phyloP scores from a whole-genome alignment of 495 filamentous ascomycete genomes.

The Penicillium chermesinum region DNA sequence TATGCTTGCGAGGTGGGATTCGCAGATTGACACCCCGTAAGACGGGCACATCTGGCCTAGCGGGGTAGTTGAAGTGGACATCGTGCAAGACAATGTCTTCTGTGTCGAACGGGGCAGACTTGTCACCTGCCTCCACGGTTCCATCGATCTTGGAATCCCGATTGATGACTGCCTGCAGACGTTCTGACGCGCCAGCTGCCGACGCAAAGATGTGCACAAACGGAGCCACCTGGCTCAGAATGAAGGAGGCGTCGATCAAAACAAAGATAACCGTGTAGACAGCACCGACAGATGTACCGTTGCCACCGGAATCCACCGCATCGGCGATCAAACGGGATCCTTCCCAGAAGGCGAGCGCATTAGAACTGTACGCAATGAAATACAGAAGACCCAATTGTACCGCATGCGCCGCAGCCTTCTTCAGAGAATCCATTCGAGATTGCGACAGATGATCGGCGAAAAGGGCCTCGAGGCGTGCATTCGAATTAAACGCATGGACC shows the following conservation, averaged over 20 bases:
- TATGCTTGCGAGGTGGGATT: constrained; percentile 53
- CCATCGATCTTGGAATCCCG: constrained; percentile 48
- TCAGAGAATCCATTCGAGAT: constrained; percentile 48
- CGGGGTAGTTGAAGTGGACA: constrained; percentile 58
- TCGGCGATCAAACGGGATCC: constrained; percentile 51
- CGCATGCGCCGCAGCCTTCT: constrained; percentile 52
- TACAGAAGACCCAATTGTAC: constrained; percentile 56
- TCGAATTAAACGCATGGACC: constrained; percentile 46
- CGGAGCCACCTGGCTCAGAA: constrained; percentile 59
- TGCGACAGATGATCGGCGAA: constrained; percentile 40
- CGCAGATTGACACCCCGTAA: constrained; percentile 40
- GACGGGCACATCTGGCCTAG: constrained; percentile 53
- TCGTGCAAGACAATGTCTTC: constrained; percentile 43
- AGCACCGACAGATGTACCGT: constrained; percentile 46
- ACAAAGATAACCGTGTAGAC: constrained; percentile 62
- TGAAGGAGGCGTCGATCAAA: constrained; percentile 56
- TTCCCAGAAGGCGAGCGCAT: constrained; percentile 62
- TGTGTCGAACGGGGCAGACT: constrained; percentile 22
- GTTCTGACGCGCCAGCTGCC: constrained; percentile 50
- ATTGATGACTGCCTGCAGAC: constrained; percentile 46
- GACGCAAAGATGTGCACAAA: constrained; percentile 58
- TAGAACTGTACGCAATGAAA: constrained; percentile 59
- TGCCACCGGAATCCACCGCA: constrained; percentile 34
- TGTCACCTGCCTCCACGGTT: constrained; percentile 31
- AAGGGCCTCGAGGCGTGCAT: constrained; percentile 42